Evolutionary conservation across 768 basidiomycete genomes (phyloP), one percentile per base, ranked within the genome.

Genomic region (Cystofilobasidium macerans): DNA sequence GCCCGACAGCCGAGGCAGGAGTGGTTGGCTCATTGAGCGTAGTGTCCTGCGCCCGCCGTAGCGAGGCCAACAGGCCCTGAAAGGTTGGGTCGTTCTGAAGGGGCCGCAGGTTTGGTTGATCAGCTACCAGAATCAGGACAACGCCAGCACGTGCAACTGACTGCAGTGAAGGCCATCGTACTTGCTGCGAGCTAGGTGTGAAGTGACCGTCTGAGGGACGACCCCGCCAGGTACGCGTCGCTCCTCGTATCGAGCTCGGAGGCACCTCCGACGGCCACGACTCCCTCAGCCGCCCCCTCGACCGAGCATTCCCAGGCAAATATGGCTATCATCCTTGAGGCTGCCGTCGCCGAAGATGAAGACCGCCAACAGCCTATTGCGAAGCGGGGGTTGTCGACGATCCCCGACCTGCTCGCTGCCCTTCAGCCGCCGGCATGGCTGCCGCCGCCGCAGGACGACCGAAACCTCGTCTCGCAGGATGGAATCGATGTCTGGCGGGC

Each of bases 401-500:
- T 5, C 20, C 8, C 45, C 45, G 24, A n/a, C 7, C 51, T 54
- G 9, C 28, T 54, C 18, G 30, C 5, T 2, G n/a, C 18, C 3
- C 30, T 54, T 11, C 51, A 54, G 30, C 51, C 51, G 28, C 51
- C 51, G 28, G 5, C 26, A 1, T 22, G 8, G 28, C 28, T 54
- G 7, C 51, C 51, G 51, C 51, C 51, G 28, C 51, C 51, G 26
- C 51, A 54, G 28, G 51, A 54, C 30, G 51, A 54, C 51, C 51
- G 28, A 7, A 4, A 26, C 13, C 20, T 54, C 51, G 51, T 54
- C 51, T 28, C 51, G 28, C 8, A 8, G 2, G 51, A 12, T 30
- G 51, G 14, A 6, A 26, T 54, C 28, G 51, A 54, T 30, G 30
- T 16, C 30, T 54, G 26, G 26, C 51, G 51, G 3, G 26, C 30